Base-by-base conservation (phyloP, 768 basidiomycete species). In the Rhizopogon rudus region DNA sequence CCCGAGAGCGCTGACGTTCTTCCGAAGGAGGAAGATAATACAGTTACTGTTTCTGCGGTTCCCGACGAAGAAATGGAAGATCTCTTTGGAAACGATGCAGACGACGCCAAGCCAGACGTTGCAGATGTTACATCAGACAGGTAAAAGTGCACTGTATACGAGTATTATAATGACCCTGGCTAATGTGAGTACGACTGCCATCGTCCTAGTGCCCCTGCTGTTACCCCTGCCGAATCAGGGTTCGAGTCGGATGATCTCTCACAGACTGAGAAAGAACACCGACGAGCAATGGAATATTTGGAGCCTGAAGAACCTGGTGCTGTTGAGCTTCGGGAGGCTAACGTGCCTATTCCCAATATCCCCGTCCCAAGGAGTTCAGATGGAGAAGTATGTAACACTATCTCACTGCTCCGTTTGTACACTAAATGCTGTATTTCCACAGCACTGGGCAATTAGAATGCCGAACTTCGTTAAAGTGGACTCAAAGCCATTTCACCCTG, bases 401-500 rank as follows among this genome's bases (percentile, higher is more conserved):
- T 54, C 52, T 25, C 25, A 45, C 29, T 42, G 31, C 29, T 17
- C 52, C 56, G 14, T 44, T 49, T 40, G 41, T 22, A 43, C 6
- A 20, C 49, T 66, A 40, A 59, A 54, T 52, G 33, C 33, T 37
- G 14, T 37, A 37, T 25, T 49, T 51, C 2, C 50, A 40, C 53
- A 60, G 92, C 84, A 87, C 61, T 98, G 94, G 94, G 87, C 93
- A 51, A 83, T 96, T 53, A 85, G 91, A 41, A 83, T 97, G 68
- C 97, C 96, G n/a, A 91, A 91, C 66, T 97, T 91, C 66, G 86
- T 99, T 54, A 86, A 88, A 65, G 79, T 97, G 51, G 91, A 95
- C 63, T 81, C 91, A 1, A 88, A 88, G 59, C 92, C 96, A 0
- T 99, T 91, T 65, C 91, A 95, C 65, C 83, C 87, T 12, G 87